Evolutionary conservation across 305 asterid genomes (phyloP), one percentile per base, ranked within the genome.

Genomic region (Solanum aculeatissimum): DNA sequence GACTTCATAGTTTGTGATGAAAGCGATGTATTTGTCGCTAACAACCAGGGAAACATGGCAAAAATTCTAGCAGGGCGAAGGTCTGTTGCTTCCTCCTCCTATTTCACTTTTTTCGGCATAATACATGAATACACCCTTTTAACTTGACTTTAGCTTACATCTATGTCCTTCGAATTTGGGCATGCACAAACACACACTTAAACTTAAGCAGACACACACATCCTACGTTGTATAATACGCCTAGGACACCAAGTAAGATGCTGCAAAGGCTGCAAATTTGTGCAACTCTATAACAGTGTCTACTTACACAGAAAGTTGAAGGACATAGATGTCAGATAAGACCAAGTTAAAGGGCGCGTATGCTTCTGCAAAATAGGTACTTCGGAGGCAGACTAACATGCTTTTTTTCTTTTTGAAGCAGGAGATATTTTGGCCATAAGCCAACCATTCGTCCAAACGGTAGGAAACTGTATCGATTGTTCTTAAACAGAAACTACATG

Each of bases 1-100:
- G 99, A 97, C 88, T 97, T 94, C 85, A 93, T 94, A n/a, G 99
- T 90, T 32, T 97, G 98, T 57, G 98, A 97, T 86, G 98, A 91
- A 87, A 97, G 99, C 66, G 95, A 97, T 85, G 99, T 95, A n/a
- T 95, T 97, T 89, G 98, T 93, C 7, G 92, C 99, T 45, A 97
- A 97, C 89, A 97, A 95, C 94, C 94, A 95, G 14, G 99, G 99
- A 29, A 97, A 97, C 91, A 97, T 97, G 98, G 99, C 97, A 2
- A 97, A 92, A 89, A 97, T 97, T 68, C 85, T 97, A 87, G 97
- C 98, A 32, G 99, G 99, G n/a, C 85, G 99, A 90, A 94, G 98
- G 99, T 97, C 84, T 35, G 84, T 19, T 29, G 77, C 60, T 42
- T 80, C 49, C 8, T 42, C 13, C 11, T 43, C 38, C 38, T 25